These are phyloP conservation scores for Cicer yamashitae DNA, from an alignment of 306 rosid genomes.

Conservation along the genomic window DNA sequence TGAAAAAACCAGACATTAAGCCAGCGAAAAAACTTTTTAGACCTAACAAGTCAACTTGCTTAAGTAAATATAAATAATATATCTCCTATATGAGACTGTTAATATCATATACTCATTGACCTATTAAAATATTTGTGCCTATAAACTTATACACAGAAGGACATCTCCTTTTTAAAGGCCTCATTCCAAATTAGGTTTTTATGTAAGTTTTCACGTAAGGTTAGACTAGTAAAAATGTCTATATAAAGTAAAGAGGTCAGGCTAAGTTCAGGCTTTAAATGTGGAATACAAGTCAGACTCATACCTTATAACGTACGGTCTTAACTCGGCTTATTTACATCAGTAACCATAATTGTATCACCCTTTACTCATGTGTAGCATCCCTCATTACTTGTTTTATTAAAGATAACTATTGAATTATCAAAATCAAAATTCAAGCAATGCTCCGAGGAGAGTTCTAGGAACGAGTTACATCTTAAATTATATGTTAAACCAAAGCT, in stretches of 20 bases:
- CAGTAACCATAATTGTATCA: neutral
- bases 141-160: neutral
- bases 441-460: neutral
- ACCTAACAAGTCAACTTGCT: neutral
- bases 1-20: neutral
- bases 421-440: slow-evolving; percentile 2
- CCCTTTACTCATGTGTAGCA: neutral
- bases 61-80: neutral
- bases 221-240: neutral
- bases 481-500: slow-evolving; percentile 14
- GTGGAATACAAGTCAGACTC: neutral
- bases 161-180: neutral
- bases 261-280: neutral
- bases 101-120: neutral
- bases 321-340: neutral
- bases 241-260: neutral
- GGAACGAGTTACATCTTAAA: neutral
- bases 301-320: neutral
- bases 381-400: slow-evolving; percentile 15
- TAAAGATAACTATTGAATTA: slow-evolving; percentile 10
- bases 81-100: too few relatives aligned
- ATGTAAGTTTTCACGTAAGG: neutral
- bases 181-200: neutral
- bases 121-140: neutral
- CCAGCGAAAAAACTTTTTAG: neutral